Percentiles rank a stretch among this genome's conserved stretches.
Conservation (phyloP, 352 stramenopile genomes). For the Globisporangium paddicum region DNA sequence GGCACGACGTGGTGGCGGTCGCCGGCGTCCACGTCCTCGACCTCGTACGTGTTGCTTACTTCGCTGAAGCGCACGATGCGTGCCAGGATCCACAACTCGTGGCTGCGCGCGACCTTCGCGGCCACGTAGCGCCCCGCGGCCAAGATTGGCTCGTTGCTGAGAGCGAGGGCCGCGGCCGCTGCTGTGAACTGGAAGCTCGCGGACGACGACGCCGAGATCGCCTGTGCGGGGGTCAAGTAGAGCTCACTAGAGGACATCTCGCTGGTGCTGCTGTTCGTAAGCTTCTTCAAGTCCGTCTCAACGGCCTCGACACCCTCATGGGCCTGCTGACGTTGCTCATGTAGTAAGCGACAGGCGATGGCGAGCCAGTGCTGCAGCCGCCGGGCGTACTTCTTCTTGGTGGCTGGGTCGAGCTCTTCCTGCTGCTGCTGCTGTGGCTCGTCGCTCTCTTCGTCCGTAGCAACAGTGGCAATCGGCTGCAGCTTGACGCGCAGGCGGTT, state of each 20-base stretch:
- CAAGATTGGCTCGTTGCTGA: conserved; percentile 39
- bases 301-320: conserved; percentile 46
- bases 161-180: conserved; percentile 10
- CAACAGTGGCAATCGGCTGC: conserved; percentile 13
- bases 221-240: conserved; percentile 8
- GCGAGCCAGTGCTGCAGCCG: conserved; percentile 65
- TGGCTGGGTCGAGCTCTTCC: background rate
- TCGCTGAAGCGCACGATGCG: conserved; percentile 86
- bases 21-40: conserved; percentile 91
- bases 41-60: conserved; percentile 92
- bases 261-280: conserved; percentile 21
- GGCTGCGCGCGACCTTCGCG: conserved; percentile 69
- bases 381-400: conserved; percentile 39
- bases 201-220: conserved; percentile 4
- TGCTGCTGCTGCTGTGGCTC: background rate
- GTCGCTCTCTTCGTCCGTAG: background rate
- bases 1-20: conserved; percentile 79
- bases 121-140: conserved; percentile 51
- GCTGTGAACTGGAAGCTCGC: conserved; percentile 16
- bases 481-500: conserved; percentile 61
- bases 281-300: conserved; percentile 43
- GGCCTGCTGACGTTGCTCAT: conserved; percentile 46
- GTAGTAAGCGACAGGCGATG: conserved; percentile 48
- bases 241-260: background rate
- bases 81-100: conserved; percentile 92